Conservation (phyloP, 2,329 filamentous ascomycete genomes). For the Stenocarpella maydis region DNA sequence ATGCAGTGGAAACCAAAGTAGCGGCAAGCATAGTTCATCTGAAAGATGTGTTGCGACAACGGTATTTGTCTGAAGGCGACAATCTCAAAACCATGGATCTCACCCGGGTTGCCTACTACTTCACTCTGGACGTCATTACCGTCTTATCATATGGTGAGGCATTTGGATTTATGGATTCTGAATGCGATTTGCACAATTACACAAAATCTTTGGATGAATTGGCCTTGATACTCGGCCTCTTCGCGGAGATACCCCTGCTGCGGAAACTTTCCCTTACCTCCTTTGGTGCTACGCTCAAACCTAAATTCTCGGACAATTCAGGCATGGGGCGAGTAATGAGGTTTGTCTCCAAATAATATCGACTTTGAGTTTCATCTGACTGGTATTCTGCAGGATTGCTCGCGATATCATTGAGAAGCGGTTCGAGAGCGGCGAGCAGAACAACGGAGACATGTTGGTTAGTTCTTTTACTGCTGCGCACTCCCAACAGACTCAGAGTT, state of each 20-base stretch:
- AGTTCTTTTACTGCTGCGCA: background rate
- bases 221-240: slow-evolving; percentile 50
- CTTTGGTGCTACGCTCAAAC: background rate
- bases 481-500: too few species aligned
- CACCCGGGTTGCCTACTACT: slow-evolving; percentile 52
- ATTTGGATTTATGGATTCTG: slow-evolving; percentile 51
- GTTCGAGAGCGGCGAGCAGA: slow-evolving; percentile 1
- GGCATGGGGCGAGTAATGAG: background rate
- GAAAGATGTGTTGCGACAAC: background rate
- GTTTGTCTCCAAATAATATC: background rate
- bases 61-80: slow-evolving; percentile 7
- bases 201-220: slow-evolving; percentile 52
- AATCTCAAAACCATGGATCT: slow-evolving; percentile 47
- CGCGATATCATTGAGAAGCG: background rate
- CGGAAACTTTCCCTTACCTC: background rate
- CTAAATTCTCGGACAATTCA: background rate
- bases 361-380: background rate
- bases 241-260: slow-evolving; percentile 43
- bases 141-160: slow-evolving; percentile 52
- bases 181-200: slow-evolving; percentile 53
- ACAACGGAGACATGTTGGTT: slow-evolving; percentile 13
- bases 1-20: background rate
- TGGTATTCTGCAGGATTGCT: background rate
- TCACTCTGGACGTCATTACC: slow-evolving; percentile 59
- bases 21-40: background rate